A percentile compares a stretch with the other conserved stretches of the same genome.
Evolutionary conservation across 169 alveolate genomes (phyloP).

Genomic region (Cryptosporidium viatorum): DNA sequence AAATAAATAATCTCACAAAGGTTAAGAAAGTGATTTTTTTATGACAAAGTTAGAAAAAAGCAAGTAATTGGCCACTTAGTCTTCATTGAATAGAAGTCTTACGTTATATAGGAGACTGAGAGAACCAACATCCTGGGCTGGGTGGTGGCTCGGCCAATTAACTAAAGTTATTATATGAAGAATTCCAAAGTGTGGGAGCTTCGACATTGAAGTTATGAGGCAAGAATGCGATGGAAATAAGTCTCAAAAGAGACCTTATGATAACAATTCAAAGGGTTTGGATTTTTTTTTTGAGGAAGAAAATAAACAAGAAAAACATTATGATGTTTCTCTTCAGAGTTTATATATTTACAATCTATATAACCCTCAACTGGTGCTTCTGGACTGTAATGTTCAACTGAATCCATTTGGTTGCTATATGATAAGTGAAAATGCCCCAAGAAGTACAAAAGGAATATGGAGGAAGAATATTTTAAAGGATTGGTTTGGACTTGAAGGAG

Average conservation of each 20-base stretch:
- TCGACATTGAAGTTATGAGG: neutral
- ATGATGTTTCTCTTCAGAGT: constrained; percentile 22
- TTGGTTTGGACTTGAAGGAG: constrained; percentile 57
- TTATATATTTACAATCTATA: constrained; percentile 48
- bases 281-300: neutral
- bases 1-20: constrained; percentile 7
- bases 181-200: neutral
- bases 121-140: neutral
- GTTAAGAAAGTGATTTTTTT: neutral
- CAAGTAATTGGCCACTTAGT: neutral
- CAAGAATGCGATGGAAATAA: neutral
- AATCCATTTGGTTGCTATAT: constrained; percentile 63
- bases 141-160: constrained; percentile 6
- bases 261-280: neutral
- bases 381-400: constrained; percentile 48
- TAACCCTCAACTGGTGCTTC: constrained; percentile 40
- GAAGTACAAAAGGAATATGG: constrained; percentile 72
- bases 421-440: constrained; percentile 57
- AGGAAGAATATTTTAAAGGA: constrained; percentile 33
- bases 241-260: neutral
- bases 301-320: neutral
- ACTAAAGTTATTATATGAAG: constrained; percentile 13
- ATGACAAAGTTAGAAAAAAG: neutral
- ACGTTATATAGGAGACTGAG: neutral
- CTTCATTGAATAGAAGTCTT: neutral